Conservation (phyloP, 495 filamentous ascomycete species). For the Neurospora cerealis region DNA sequence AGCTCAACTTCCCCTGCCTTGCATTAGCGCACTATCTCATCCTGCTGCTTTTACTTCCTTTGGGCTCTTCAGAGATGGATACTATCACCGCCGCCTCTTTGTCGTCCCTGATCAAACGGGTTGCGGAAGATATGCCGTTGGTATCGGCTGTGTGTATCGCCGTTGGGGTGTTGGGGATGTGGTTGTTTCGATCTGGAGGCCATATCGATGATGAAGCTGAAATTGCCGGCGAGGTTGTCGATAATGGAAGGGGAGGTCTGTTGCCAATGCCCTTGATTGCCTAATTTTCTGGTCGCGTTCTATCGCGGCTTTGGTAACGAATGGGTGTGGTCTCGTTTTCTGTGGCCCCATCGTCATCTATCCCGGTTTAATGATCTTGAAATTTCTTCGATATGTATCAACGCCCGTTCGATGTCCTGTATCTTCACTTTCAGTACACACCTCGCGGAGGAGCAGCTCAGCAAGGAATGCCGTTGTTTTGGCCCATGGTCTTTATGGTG, state of each 20-base stretch:
- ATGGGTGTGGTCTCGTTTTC: too few species aligned
- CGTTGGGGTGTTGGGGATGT: conserved; percentile 2
- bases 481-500: too few species aligned
- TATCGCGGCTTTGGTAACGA: too few species aligned
- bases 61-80: neutral
- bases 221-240: neutral
- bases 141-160: conserved; percentile 5
- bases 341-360: too few species aligned
- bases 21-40: neutral
- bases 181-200: conserved; percentile 1
- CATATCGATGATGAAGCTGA: neutral
- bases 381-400: too few species aligned
- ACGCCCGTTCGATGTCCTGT: too few species aligned
- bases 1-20: neutral
- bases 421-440: too few species aligned
- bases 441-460: too few species aligned
- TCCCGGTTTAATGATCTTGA: too few species aligned
- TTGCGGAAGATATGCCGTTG: neutral
- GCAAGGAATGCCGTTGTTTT: too few species aligned
- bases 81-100: neutral
- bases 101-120: neutral
- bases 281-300: too few species aligned
- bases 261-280: neutral
- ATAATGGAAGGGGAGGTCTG: neutral
- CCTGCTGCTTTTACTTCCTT: neutral